phyloP scores from a whole-genome alignment of 106 monocot genomes.

The Chionographis japonica region DNA sequence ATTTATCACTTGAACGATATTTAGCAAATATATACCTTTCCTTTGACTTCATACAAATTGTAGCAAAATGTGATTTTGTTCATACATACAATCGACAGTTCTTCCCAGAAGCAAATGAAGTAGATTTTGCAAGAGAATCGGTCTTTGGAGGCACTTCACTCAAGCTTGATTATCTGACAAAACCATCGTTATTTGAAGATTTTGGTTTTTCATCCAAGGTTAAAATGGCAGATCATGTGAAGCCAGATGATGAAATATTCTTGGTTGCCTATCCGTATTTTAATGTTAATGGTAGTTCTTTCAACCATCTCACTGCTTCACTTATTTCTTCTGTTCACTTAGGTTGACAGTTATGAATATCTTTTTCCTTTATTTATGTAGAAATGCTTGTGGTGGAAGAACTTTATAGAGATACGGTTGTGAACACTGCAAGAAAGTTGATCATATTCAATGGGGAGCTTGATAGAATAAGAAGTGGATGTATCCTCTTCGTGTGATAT shows the following conservation, averaged over 20 bases:
- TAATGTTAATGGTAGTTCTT: slow-evolving; percentile 84
- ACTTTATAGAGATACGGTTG: slow-evolving; percentile 77
- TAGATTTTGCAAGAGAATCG: slow-evolving; percentile 73
- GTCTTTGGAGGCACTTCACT: slow-evolving; percentile 66
- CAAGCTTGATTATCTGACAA: slow-evolving; percentile 93
- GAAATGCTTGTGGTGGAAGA: slow-evolving; percentile 99
- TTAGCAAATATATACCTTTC: too few relatives aligned
- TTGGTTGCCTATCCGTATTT: slow-evolving; percentile 96
- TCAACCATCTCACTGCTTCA: not conserved
- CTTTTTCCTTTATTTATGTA: slow-evolving; percentile 16
- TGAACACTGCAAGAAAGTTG: slow-evolving; percentile 52
- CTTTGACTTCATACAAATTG: too few relatives aligned
- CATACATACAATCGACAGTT: slow-evolving; percentile 41
- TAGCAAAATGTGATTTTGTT: not conserved
- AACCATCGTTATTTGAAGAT: slow-evolving; percentile 90
- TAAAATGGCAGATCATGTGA: slow-evolving; percentile 83
- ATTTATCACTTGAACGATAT: not conserved
- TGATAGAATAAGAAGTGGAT: slow-evolving; percentile 95
- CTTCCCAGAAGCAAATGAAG: slow-evolving; percentile 96
- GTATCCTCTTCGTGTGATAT: slow-evolving; percentile 57
- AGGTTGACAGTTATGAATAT: not conserved
- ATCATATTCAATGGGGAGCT: slow-evolving; percentile 97
- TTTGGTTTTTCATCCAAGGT: slow-evolving; percentile 81
- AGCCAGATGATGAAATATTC: slow-evolving; percentile 82
- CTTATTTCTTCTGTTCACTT: not conserved